Percentiles rank a stretch among this genome's conserved stretches.
These are phyloP conservation scores for Sclerospora graminicola DNA, from an alignment of 352 stramenopile species.

Conservation along the genomic window DNA sequence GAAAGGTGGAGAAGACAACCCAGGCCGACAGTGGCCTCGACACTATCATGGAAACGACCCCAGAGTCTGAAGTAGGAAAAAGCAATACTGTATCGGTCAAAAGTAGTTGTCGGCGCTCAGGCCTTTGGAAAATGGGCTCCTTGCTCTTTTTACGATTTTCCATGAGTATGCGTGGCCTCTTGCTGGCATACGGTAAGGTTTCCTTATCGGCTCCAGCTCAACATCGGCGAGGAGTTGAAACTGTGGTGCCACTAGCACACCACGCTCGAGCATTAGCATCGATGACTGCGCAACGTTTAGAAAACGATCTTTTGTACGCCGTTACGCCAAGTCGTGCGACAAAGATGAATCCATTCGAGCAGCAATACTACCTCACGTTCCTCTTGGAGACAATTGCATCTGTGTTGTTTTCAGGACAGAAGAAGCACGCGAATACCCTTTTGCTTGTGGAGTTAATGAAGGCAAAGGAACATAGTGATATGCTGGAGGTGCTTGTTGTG, in stretches of 20 bases:
- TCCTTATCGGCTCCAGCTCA: slow-evolving; percentile 52
- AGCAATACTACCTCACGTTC: slow-evolving; percentile 71
- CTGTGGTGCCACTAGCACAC: slow-evolving; percentile 34
- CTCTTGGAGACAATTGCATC: slow-evolving; percentile 68
- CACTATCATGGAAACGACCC: slow-evolving; percentile 8
- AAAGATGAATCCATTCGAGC: slow-evolving; percentile 47
- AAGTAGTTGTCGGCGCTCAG: slow-evolving; percentile 6
- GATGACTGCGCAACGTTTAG: slow-evolving; percentile 34
- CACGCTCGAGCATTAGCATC: slow-evolving; percentile 44
- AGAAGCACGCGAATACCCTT: slow-evolving; percentile 65
- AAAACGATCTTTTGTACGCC: slow-evolving; percentile 43
- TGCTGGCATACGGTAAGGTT: slow-evolving; percentile 54
- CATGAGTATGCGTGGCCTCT: slow-evolving; percentile 50
- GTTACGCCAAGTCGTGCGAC: slow-evolving; percentile 25
- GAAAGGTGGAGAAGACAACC: not conserved
- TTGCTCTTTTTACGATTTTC: slow-evolving; percentile 72
- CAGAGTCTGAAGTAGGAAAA: slow-evolving; percentile 1
- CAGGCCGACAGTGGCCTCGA: slow-evolving; percentile 4
- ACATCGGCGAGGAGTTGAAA: slow-evolving; percentile 59
- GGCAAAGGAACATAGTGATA: slow-evolving; percentile 20
- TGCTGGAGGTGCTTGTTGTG: slow-evolving; percentile 7
- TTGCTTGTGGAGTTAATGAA: slow-evolving; percentile 57
- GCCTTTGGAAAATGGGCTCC: slow-evolving; percentile 76
- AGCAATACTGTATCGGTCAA: not conserved
- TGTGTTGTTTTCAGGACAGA: slow-evolving; percentile 67